Conservation (phyloP, 176 grass and related monocot species). For the Carex littledalei region DNA sequence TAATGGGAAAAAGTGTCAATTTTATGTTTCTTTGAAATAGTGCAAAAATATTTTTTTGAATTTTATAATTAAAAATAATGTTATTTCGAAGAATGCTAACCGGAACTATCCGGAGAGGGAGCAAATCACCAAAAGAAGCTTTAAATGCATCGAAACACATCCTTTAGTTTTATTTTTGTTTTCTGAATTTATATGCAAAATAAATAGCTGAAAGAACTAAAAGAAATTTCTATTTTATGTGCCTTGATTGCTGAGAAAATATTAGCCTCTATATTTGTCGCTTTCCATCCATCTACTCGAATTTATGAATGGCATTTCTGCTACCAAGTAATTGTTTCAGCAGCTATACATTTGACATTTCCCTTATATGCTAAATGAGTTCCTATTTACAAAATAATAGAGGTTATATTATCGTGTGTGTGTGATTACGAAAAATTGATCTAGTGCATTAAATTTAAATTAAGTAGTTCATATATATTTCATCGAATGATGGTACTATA, state of each 20-base stretch:
- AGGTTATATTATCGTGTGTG: no score
- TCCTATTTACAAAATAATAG: neutral
- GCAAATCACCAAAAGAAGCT: no score
- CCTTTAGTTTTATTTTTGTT: neutral
- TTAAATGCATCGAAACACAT: neutral
- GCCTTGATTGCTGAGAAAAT: neutral
- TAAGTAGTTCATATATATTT: neutral
- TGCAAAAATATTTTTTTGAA: neutral
- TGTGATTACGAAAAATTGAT: no score
- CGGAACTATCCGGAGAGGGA: no score
- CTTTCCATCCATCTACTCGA: neutral
- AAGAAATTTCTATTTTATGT: neutral
- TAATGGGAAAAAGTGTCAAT: neutral
- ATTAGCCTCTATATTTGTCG: neutral
- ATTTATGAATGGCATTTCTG: neutral
- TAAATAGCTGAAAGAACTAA: neutral
- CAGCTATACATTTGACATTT: neutral
- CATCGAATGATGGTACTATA: neutral
- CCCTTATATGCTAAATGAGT: neutral
- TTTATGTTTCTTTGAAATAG: neutral
- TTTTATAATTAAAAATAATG: neutral
- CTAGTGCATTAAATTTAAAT: neutral
- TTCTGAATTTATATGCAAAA: neutral
- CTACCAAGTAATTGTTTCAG: neutral
- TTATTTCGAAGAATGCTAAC: neutral